phyloP scores from a whole-genome alignment of 176 grass and related monocot species.

The Aechmea fasciata region DNA sequence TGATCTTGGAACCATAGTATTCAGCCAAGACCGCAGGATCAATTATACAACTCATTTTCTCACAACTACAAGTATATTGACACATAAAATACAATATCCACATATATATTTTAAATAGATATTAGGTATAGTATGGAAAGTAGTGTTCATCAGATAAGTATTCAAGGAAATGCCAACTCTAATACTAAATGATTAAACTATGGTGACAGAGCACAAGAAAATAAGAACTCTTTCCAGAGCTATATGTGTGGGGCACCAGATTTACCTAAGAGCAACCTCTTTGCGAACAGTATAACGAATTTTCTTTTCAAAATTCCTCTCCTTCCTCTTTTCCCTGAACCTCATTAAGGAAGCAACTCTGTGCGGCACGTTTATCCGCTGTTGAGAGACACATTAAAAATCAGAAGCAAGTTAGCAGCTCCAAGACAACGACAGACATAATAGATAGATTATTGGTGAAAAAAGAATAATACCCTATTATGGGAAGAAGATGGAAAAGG shows the following conservation, averaged over 20 bases:
- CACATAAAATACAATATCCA: too few species aligned
- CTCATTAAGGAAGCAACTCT: constrained; percentile 93
- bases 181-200: too few species aligned
- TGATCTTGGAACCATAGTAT: too few species aligned
- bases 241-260: not conserved
- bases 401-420: not conserved
- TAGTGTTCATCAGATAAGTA: too few species aligned
- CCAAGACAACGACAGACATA: not conserved
- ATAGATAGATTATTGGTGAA: not conserved
- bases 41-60: too few species aligned
- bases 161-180: too few species aligned
- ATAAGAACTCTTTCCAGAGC: too few species aligned
- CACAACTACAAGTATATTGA: too few species aligned
- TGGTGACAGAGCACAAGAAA: too few species aligned
- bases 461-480: constrained; percentile 51
- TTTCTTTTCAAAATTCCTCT: constrained; percentile 97
- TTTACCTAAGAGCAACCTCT: constrained; percentile 91
- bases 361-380: constrained; percentile 86
- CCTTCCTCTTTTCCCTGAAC: constrained; percentile 96
- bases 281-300: constrained; percentile 89
- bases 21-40: too few species aligned
- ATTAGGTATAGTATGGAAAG: too few species aligned
- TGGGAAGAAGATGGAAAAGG: constrained; percentile 45
- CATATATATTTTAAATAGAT: too few species aligned
- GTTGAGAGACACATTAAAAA: constrained; percentile 12